Conservation (phyloP, 495 filamentous ascomycete species). For the Pyrenula aspistea region DNA sequence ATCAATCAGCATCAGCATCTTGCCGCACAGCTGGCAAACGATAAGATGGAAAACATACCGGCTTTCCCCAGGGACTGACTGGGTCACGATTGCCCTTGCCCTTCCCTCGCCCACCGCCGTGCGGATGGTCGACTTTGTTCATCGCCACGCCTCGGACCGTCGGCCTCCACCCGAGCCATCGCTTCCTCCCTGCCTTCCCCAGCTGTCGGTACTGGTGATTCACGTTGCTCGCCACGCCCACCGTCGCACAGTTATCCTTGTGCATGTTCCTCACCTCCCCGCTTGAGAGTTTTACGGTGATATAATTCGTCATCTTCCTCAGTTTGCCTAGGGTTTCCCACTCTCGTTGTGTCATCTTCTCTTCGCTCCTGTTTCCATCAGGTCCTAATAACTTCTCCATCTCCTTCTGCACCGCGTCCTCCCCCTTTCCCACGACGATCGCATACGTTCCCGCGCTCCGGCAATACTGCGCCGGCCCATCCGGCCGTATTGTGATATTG, state of each 20-base stretch:
- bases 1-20: constrained; percentile 8
- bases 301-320: constrained; percentile 49
- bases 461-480: constrained; percentile 75
- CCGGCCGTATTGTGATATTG: constrained; percentile 67
- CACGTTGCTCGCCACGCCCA: constrained; percentile 86
- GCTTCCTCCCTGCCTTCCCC: constrained; percentile 83
- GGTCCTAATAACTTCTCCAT: background rate
- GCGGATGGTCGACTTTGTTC: constrained; percentile 94
- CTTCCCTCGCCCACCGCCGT: constrained; percentile 97
- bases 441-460: constrained; percentile 87
- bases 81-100: constrained; percentile 95
- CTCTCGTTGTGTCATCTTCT: constrained; percentile 2
- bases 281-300: constrained; percentile 76
- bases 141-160: constrained; percentile 95
- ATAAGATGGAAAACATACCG: constrained; percentile 45
- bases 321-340: constrained; percentile 19
- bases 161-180: constrained; percentile 87
- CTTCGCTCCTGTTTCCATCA: constrained; percentile 1
- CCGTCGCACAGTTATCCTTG: constrained; percentile 83
- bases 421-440: constrained; percentile 74
- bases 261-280: constrained; percentile 81
- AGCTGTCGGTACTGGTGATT: constrained; percentile 81
- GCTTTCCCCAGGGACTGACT: constrained; percentile 89
- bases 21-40: constrained; percentile 1
- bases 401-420: constrained; percentile 34